phyloP scores from a whole-genome alignment of 371 early-diverging fungal genomes.

The Mucor mucedo region DNA sequence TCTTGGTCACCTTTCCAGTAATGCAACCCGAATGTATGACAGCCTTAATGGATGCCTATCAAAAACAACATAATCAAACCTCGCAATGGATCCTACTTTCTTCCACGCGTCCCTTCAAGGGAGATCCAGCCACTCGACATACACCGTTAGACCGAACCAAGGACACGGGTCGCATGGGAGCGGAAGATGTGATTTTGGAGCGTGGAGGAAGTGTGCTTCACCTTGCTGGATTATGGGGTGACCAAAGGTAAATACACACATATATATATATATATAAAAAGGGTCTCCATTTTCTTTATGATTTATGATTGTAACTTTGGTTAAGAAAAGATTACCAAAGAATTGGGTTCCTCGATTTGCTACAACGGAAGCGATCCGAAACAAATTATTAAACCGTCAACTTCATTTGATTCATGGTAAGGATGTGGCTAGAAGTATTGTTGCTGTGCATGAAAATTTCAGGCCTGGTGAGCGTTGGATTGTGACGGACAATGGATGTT shows the following conservation, averaged over 20 bases:
- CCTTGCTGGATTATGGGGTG: conserved; percentile 52
- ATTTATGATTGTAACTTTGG: too few relatives aligned
- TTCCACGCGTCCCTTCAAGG: conserved; percentile 44
- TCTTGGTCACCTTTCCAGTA: conserved; percentile 49
- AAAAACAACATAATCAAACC: conserved; percentile 18
- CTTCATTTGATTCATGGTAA: conserved; percentile 53
- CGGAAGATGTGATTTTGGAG: conserved; percentile 35
- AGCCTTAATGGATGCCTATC: conserved; percentile 37
- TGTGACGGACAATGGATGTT: conserved; percentile 44
- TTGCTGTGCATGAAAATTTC: conserved; percentile 41
- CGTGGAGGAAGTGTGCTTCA: conserved; percentile 49
- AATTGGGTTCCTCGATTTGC: conserved; percentile 51
- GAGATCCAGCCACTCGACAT: conserved; percentile 39
- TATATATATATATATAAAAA: not conserved
- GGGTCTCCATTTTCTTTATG: not conserved
- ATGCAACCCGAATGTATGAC: conserved; percentile 31
- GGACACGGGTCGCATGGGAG: conserved; percentile 42
- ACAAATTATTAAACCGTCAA: conserved; percentile 43
- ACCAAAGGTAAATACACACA: conserved; percentile 38
- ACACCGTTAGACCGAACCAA: conserved; percentile 40
- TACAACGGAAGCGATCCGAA: conserved; percentile 34
- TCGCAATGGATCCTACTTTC: conserved; percentile 50
- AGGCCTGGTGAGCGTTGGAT: conserved; percentile 46
- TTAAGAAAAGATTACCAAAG: conserved; percentile 39
- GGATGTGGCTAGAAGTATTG: conserved; percentile 49